Conservation (phyloP, 495 filamentous ascomycete genomes). For the Neurospora sp. region DNA sequence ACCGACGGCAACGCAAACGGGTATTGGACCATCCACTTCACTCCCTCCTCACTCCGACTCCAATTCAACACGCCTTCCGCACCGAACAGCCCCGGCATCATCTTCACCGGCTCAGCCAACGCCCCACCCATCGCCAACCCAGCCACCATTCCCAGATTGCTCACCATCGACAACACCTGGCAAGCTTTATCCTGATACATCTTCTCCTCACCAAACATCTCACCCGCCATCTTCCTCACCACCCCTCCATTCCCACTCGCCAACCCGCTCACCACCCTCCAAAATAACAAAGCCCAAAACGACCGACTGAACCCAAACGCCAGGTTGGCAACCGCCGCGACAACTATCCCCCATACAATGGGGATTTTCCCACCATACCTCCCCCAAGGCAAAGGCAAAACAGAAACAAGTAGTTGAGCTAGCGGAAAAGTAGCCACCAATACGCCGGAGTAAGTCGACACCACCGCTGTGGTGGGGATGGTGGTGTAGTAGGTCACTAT, state of each 20-base stretch:
- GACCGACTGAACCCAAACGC: slow-evolving; percentile 64
- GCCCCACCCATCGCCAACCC: slow-evolving; percentile 50
- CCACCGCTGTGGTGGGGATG: neutral
- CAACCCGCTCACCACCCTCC: slow-evolving; percentile 56
- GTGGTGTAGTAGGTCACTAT: slow-evolving; percentile 14
- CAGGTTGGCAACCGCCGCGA: slow-evolving; percentile 59
- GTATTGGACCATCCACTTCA: slow-evolving; percentile 11
- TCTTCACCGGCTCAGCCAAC: slow-evolving; percentile 59
- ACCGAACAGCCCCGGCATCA: slow-evolving; percentile 57
- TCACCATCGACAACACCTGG: slow-evolving; percentile 69
- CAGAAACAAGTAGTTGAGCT: slow-evolving; percentile 45
- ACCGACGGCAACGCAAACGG: slow-evolving; percentile 4
- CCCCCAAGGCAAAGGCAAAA: slow-evolving; percentile 57
- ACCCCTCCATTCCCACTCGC: slow-evolving; percentile 71
- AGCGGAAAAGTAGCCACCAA: slow-evolving; percentile 5
- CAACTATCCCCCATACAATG: slow-evolving; percentile 57
- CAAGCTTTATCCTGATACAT: slow-evolving; percentile 67
- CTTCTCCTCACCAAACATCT: slow-evolving; percentile 54
- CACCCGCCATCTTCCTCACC: slow-evolving; percentile 70
- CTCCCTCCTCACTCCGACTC: slow-evolving; percentile 17
- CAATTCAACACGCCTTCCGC: slow-evolving; percentile 27
- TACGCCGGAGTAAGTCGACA: slow-evolving; percentile 2
- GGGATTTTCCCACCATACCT: slow-evolving; percentile 57
- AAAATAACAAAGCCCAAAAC: slow-evolving; percentile 58
- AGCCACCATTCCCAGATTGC: slow-evolving; percentile 60